Base-by-base conservation (phyloP, 1,139 yeast species). In the Pichia inconspicua region DNA sequence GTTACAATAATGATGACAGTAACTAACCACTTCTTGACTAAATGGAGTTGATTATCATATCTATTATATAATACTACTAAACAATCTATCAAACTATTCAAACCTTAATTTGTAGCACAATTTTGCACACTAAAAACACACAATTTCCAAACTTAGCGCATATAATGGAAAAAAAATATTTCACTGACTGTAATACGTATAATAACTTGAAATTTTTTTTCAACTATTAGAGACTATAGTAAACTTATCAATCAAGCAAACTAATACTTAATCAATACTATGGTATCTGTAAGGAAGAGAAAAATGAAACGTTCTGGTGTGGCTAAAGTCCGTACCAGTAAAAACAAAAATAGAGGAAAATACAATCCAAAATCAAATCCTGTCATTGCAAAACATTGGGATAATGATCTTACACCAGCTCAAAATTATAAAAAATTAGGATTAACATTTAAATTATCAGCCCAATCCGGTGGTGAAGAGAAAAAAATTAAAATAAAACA, bases 371-470 rank as follows among this genome's bases (percentile, higher is more conserved):
- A 74, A 47, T 72, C 85, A 1, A 86, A 88, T 63, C 88, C 95
- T 3, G 77, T 92, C 56, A 85, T 92, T 55, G 94, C 88, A 8
- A 86, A 80, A 34, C 78, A 89, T 66, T 92, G 98, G 98, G 96
- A 92, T 67, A 75, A 81, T 53, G 75, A 78, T 25, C 73, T 84
- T 54, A 90, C 98, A 0, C 69, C 90, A 51, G 75, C 81, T 49
- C 97, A 92, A 63, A 92, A 92, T 63, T 86, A 86, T 65, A 81
- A 82, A 60, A 76, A 72, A 55, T 69, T 92, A 36, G 97, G 97
- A 2, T 70, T 90, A 49, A 71, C 80, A 43, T 74, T 87, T 4
- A 79, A 79, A 59, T 67, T 89, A 39, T 84, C 85, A 17, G 69
- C 67, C 8, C 71, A 79, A 9, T 81, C 88, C 3, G 92, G 92